These are phyloP conservation scores for Metrosideros polymorpha DNA, from an alignment of 441 rosid species.

Conservation along the genomic window DNA sequence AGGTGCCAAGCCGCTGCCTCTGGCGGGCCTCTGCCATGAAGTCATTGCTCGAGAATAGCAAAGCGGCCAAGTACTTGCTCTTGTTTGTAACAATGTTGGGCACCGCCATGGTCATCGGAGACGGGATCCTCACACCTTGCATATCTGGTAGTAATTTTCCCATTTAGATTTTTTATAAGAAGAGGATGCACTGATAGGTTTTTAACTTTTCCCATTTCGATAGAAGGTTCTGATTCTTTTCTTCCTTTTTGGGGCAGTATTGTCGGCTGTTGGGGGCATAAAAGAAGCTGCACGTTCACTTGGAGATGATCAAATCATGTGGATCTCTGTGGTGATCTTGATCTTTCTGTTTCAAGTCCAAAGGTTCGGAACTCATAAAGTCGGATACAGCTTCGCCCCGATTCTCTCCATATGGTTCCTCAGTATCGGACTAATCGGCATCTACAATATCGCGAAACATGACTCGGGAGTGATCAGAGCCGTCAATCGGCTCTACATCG, in stretches of 20 bases:
- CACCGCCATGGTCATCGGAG: conserved; percentile 33
- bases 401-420: conserved; percentile 1
- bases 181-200: neutral
- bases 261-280: conserved; percentile 31
- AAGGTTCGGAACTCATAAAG: conserved; percentile 25
- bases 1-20: conserved; percentile 7
- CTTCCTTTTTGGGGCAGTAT: conserved; percentile 14
- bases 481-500: neutral
- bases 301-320: neutral
- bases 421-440: neutral
- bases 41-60: conserved; percentile 14
- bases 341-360: conserved; percentile 22
- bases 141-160: conserved; percentile 18
- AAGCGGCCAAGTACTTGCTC: conserved; percentile 12
- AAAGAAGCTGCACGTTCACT: conserved; percentile 9
- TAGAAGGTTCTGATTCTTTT: neutral
- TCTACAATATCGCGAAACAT: neutral
- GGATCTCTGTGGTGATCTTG: conserved; percentile 14
- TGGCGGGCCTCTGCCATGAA: conserved; percentile 11
- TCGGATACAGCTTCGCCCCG: conserved; percentile 28
- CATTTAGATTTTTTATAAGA: neutral
- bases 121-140: conserved; percentile 28
- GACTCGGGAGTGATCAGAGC: neutral
- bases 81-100: conserved; percentile 22
- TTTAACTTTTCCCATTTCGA: neutral